phyloP scores from a whole-genome alignment of 768 basidiomycete genomes.

The Cubamyces sp. region DNA sequence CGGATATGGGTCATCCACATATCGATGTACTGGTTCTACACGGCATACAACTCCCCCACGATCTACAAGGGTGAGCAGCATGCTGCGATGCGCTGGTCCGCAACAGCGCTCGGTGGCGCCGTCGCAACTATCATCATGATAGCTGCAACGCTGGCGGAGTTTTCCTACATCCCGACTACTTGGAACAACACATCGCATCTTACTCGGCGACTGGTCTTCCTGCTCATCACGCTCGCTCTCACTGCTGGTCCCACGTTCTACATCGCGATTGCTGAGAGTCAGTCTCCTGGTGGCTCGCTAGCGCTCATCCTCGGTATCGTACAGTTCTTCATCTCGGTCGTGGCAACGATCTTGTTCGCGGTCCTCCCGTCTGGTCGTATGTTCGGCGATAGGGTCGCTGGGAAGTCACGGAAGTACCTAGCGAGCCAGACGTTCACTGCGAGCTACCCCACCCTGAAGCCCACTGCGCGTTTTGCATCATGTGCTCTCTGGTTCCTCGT shows the following conservation, averaged over 20 bases:
- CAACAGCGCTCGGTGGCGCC: slow-evolving; percentile 91
- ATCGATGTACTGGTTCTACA: slow-evolving; percentile 95
- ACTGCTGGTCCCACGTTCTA: slow-evolving; percentile 96
- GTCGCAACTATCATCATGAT: slow-evolving; percentile 98
- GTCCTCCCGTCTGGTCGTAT: slow-evolving; percentile 95
- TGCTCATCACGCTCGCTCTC: slow-evolving; percentile 86
- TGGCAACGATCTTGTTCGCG: slow-evolving; percentile 85
- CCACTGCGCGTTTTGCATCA: slow-evolving; percentile 74
- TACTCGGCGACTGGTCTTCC: slow-evolving; percentile 86
- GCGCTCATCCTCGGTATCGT: slow-evolving; percentile 94
- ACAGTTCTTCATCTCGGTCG: slow-evolving; percentile 92
- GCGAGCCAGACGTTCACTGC: slow-evolving; percentile 99
- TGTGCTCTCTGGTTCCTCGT: slow-evolving; percentile 87
- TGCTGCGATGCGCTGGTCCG: slow-evolving; percentile 89
- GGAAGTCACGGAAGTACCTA: slow-evolving; percentile 95
- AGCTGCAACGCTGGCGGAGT: slow-evolving; percentile 89
- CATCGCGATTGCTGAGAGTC: slow-evolving; percentile 81
- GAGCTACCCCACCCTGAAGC: slow-evolving; percentile 77
- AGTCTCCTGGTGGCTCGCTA: slow-evolving; percentile 62
- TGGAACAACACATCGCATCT: slow-evolving; percentile 99
- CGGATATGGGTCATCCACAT: slow-evolving; percentile 99
- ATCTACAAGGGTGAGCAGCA: slow-evolving; percentile 72
- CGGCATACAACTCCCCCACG: slow-evolving; percentile 88
- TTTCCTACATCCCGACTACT: slow-evolving; percentile 96
- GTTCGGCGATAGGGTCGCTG: slow-evolving; percentile 97